Evolutionary conservation across 1,139 yeast genomes (phyloP), one percentile per base, ranked within the genome.

Genomic region (Casaregolazyma suthepensis): DNA sequence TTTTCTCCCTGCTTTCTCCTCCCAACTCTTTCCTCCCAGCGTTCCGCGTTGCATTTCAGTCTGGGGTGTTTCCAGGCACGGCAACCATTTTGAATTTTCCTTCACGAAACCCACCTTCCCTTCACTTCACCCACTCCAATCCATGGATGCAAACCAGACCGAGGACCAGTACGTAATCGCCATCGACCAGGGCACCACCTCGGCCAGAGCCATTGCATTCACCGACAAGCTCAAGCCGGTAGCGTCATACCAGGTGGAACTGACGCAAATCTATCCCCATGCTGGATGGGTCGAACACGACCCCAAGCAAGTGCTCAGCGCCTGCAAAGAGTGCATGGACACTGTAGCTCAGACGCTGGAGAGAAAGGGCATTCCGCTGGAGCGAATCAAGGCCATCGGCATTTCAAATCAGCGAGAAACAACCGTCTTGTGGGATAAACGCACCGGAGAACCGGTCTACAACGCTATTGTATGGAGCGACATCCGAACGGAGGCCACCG

Each of bases 401-500:
- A 81, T 91, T 63, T 94, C 97, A 56, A 91, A 90, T 72, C 94
- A 91, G 93, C 82, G 98, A 68, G 97, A 91, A 72, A 90, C 98
- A 47, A 86, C 96, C 35, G 80, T 91, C 55, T 85, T 91, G 52
- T 91, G 97, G 97, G 85, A 89, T 54, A 78, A 83, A 62, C 76
- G 76, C 55, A 89, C 97, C 1, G 97, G 97, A 48, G 76, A 78
- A 62, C 94, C 97, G 1, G 77, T 88, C 54, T 78, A 85, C 67
- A 84, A 87, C 66, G 97, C 97, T 67, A 88, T 91, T 67, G 96
- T 93, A 49, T 91, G 98, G 98, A 87, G 94, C 57, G 98, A 91
- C 71, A 87, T 96, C 44, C 80, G 98, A 67, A 91, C 96, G 37
- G 72, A 87, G 9, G 83, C 78, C 43, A 79, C 88, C 55, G 93